Evolutionary conservation across 2,329 filamentous ascomycete species (phyloP).

Genomic region (Phyllosticta citriasiana): DNA sequence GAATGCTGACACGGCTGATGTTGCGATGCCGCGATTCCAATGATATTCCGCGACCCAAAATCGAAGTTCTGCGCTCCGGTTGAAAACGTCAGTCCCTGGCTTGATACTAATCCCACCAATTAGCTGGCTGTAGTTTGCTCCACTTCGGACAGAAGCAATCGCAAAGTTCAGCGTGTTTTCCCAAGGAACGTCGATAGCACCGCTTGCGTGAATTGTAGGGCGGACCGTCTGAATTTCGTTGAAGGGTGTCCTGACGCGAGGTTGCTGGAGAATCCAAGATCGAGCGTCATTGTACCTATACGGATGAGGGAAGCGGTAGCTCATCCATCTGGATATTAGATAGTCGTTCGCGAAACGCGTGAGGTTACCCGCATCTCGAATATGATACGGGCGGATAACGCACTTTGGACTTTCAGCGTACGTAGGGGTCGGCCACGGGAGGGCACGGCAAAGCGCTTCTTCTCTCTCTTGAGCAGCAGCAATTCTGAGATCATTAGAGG

Average conservation of each 20-base stretch:
- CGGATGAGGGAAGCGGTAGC: slow-evolving; percentile 28
- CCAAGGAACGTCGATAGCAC: slow-evolving; percentile 3
- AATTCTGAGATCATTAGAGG: too few species aligned
- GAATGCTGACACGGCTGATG: slow-evolving; percentile 23
- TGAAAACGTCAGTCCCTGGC: slow-evolving; percentile 24
- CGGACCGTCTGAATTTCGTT: not conserved
- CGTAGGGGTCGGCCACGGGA: not conserved
- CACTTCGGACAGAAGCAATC: slow-evolving; percentile 4
- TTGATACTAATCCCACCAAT: slow-evolving; percentile 32
- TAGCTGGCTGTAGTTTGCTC: slow-evolving; percentile 7
- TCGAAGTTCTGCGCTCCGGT: slow-evolving; percentile 30
- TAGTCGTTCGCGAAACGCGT: slow-evolving; percentile 21
- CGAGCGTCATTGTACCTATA: slow-evolving; percentile 26
- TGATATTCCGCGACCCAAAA: slow-evolving; percentile 32
- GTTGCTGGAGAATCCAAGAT: slow-evolving; percentile 27
- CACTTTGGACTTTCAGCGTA: slow-evolving; percentile 13
- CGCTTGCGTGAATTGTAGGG: slow-evolving; percentile 16
- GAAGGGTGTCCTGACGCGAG: not conserved
- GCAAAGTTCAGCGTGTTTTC: slow-evolving; percentile 1
- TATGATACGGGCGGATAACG: slow-evolving; percentile 22
- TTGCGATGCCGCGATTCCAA: slow-evolving; percentile 27
- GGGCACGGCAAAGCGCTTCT: not conserved
- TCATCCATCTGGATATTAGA: slow-evolving; percentile 26
- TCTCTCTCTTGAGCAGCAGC: not conserved
- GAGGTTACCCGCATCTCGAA: slow-evolving; percentile 21